Base-by-base conservation (phyloP, 1,284 basidiomycete species). In the Leccinum olivaceoglutinosum region DNA sequence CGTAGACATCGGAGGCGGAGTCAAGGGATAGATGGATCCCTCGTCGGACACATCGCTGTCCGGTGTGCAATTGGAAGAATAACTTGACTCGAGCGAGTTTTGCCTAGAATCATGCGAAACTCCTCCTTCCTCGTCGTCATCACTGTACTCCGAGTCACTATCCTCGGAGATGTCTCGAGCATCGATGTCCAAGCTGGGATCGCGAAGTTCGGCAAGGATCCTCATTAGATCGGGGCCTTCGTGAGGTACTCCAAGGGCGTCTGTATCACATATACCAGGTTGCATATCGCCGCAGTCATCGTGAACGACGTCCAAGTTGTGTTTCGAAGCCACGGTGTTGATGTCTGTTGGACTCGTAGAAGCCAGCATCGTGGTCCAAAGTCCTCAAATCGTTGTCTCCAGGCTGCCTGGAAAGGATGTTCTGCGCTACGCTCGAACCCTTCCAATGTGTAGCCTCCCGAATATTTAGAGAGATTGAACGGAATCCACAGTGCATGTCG, bases 161-260 rank as follows among this genome's bases (percentile, higher is more conserved):
- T 66, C 64, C 41, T 69, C 64, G 2, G 62, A 65, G n/a, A 68
- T 41, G 1, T 54, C 3, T 7, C 60, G 63, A 58, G 69, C 61
- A 16, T 4, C 21, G 6, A 49, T 58, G 4, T 73, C 64, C 21
- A 65, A 2, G 34, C 14, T 21, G 7, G 62, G 62, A 36, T 71
- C 63, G 2, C 68, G 59, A 25, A 73, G 63, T 25, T 63, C 68
- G 3, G 58, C 59, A n/a, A 73, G 69, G 7, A 72, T 25, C 29
- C 11, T 63, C 10, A 73, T 65, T 1, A 73, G 25, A 16, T 66
- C 62, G 1, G 3, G 4, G 2, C 63, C 60, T 5, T 41, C 60
- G 16, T 64, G 36, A 49, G 32, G 32, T 1, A 11, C 25, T 36
- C 21, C 3, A 12, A n/a, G n/a, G 3, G 25, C 16, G 21, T 64